Base-by-base conservation (phyloP, 805 yeast genomes). In the Lachancea lanzarotensis region DNA sequence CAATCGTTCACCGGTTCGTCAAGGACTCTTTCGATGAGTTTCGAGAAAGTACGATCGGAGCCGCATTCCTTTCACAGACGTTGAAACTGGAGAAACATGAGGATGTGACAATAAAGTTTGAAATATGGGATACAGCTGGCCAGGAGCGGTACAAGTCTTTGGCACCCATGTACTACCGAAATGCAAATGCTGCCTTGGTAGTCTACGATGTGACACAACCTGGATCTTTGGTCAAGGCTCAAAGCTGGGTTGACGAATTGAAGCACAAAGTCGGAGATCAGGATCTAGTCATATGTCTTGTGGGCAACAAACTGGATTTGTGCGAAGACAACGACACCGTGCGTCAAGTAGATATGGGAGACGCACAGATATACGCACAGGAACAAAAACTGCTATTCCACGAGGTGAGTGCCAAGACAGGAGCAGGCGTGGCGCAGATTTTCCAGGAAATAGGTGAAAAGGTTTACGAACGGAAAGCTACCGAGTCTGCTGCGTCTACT, bases 111-210 rank as follows among this genome's bases (percentile, higher is more conserved):
- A 63, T 74, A 26, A 80, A 78, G 55, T 73, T 81, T 53, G 88
- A 82, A 56, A 80, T 82, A 42, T 82, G 93, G 95, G 98, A 91
- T 62, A 91, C 98, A 12, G 98, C 98, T 0, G 98, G 98, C 20
- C 98, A 84, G 61, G 95, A 84, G 60, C 71, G 95, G 40, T 85
- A 85, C 69, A 85, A 83, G 57, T 81, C 87, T 16, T 66, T 84
- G 50, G 89, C 93, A 0, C 93, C 95, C 15, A 81, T 85, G 82
- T 84, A 85, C 60, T 84, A 85, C 58, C 68, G 95, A 44, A 84
- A 85, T 54, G 82, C 93, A 1, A 79, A 84, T 57, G 77, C 83
- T 25, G 98, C 98, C 0, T 72, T 93, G 19, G 84, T 93, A 0
- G 95, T 95, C 18, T 91, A 84, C 60, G 98, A 93, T 60, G 62